Percentiles rank a stretch among this genome's conserved stretches.
These are phyloP conservation scores for Mycena amicta DNA, from an alignment of 768 basidiomycete species.

Conservation along the genomic window DNA sequence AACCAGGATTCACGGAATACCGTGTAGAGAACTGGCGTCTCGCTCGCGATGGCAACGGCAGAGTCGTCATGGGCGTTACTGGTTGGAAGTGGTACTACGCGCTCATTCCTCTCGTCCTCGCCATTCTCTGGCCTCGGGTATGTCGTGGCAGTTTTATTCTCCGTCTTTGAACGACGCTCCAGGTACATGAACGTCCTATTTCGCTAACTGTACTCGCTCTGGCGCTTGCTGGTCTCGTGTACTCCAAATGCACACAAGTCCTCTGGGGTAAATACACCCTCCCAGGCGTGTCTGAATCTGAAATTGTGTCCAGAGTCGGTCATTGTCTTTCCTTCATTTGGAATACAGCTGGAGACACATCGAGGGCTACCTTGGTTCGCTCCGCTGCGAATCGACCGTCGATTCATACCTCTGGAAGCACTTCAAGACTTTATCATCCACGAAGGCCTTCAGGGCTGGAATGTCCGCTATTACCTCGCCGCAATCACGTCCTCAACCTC, in stretches of 20 bases:
- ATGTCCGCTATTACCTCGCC: conserved; percentile 70
- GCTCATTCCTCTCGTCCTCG: conserved; percentile 32
- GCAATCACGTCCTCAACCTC: conserved; percentile 39
- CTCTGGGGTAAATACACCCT: conserved; percentile 49
- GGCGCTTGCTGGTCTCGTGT: conserved; percentile 27
- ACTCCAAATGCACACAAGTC: conserved; percentile 44
- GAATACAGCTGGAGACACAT: conserved; percentile 75
- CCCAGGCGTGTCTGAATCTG: conserved; percentile 7
- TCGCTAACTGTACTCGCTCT: conserved; percentile 18
- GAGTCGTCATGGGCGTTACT: conserved; percentile 32
- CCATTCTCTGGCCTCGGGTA: conserved; percentile 37
- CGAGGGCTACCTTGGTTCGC: conserved; percentile 50
- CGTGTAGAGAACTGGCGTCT: conserved; percentile 57
- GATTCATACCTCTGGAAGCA: conserved; percentile 58
- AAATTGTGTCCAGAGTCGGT: conserved; percentile 80
- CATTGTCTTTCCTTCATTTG: conserved; percentile 64
- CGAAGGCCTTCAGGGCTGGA: conserved; percentile 73
- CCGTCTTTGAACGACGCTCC: conserved; percentile 12
- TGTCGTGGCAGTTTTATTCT: conserved; percentile 2
- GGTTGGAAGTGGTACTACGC: conserved; percentile 41
- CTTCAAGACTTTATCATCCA: conserved; percentile 71
- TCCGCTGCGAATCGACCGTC: conserved; percentile 41
- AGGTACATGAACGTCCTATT: conserved; percentile 22
- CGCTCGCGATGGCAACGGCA: conserved; percentile 43
- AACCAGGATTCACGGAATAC: conserved; percentile 58